Conservation (phyloP, 2,329 filamentous ascomycete species). For the Fusarium concolor region DNA sequence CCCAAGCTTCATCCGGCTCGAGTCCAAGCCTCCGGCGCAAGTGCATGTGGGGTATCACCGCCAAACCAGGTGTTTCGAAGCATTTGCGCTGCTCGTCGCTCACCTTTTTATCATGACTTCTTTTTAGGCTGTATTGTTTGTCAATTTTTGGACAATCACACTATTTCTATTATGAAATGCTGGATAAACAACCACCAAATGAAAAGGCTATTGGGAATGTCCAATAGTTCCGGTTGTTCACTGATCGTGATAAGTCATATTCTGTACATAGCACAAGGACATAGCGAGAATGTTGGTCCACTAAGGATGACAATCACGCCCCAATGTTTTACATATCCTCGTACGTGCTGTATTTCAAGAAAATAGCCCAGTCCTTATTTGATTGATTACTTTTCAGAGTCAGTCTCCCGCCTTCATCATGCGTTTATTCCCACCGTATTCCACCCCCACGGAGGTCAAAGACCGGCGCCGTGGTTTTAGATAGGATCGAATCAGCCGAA, state of each 20-base stretch:
- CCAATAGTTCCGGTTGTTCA: background rate
- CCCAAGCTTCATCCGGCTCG: slow-evolving; percentile 35
- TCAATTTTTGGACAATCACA: slow-evolving; percentile 1
- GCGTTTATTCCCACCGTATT: slow-evolving; percentile 39
- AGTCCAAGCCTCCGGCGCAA: slow-evolving; percentile 30
- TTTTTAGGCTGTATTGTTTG: slow-evolving; percentile 20
- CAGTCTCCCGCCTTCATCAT: slow-evolving; percentile 28
- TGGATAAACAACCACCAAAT: background rate
- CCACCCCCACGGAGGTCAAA: slow-evolving; percentile 48
- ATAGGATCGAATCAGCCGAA: slow-evolving; percentile 17
- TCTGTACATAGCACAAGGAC: background rate
- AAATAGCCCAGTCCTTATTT: slow-evolving; percentile 22
- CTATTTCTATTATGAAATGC: background rate
- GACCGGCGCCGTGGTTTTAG: slow-evolving; percentile 31
- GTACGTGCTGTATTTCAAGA: slow-evolving; percentile 13
- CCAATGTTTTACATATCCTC: slow-evolving; percentile 30
- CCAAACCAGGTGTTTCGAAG: slow-evolving; percentile 17
- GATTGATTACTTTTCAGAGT: slow-evolving; percentile 21
- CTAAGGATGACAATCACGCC: slow-evolving; percentile 15
- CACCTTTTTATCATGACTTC: slow-evolving; percentile 21
- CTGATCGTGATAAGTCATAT: background rate
- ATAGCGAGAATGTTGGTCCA: slow-evolving; percentile 9
- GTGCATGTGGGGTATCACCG: slow-evolving; percentile 40
- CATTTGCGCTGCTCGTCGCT: slow-evolving; percentile 33
- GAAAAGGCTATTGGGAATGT: slow-evolving; percentile 4